Base-by-base conservation (phyloP, 805 yeast species). In the Maudiozyma turicensis region DNA sequence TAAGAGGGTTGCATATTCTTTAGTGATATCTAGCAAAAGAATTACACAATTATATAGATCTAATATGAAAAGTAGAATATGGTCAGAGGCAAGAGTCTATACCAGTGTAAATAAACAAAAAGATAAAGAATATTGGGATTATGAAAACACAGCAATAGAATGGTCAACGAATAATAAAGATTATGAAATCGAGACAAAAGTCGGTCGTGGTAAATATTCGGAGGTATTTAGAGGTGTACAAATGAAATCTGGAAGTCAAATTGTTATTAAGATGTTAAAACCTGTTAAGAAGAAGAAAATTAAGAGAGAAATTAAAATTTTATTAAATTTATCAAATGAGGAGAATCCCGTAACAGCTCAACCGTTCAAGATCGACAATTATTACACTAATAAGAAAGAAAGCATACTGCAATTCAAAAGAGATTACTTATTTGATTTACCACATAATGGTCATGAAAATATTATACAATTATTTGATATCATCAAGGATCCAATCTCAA, bases 151-250 rank as follows among this genome's bases (percentile, higher is more conserved):
- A 35, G 70, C 73, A 10, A 75, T 82, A 33, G 74, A 74, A 41
- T 82, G 86, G 86, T 82, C 85, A 2, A 61, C 72, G 6, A 75
- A 76, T 48, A 75, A 65, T 47, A 67, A 69, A 47, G 69, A 79
- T 59, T 84, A 84, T 63, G 97, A 90, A 65, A 84, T 90, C 52
- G 77, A 85, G 48, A 75, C 76, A 53, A 87, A 89, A 67, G 83
- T 90, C 15, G 97, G 97, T 11, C 77, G 96, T 50, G 97, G 97
- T 29, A 90, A 87, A 70, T 90, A 89, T 68, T 84, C 95, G n/a
- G 97, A 90, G 66, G 97, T 90, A 32, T 90, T 90, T 64, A 84
- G 82, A 63, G 96, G 96, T 31, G 75, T 82, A 42, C 83, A 86
- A 61, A 71, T 86, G 46, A 72, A 77, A 48, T 78, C 77, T 54